Evolutionary conservation across 208 protist genomes (phyloP), one percentile per base, ranked within the genome.

Genomic region (Crithidia sp.): DNA sequence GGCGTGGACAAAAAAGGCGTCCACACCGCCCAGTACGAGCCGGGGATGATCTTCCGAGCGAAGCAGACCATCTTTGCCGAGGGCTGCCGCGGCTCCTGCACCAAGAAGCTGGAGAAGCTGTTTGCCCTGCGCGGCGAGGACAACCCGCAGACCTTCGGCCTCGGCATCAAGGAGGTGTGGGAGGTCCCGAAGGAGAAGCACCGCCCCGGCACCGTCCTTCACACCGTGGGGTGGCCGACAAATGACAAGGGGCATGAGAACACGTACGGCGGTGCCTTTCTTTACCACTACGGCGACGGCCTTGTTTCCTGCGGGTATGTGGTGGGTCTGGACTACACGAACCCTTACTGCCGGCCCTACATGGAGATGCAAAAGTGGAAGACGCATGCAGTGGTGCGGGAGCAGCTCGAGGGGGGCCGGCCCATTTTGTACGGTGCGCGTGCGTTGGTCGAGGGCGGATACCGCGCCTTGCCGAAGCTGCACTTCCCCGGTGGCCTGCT

Each of bases 91-190:
- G 98, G 98, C 55, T 97, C 89, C 17, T 90, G 98, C 72, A 98
- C 95, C 7, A 99, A 99, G 84, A 81, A 83, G 66, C 54, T 99
- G 4, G 91, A 97, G 76, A 84, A 86, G 54, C 87, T 88, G 54
- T 98, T 98, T 68, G 67, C 85, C 44, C 86, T 99, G 39, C 90
- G 95, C 63, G 72, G 83, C 7, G 79, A 87, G 36, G 71, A 71
- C 66, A 87, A 97, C 62, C 85, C 80, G 67, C 98, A 99, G 84
- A 98, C 95, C 7, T 99, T 97, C 85, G 98, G 97, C 59, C 83
- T 99, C 44, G 98, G 98, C 57, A 88, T 99, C 67, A 99, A 99
- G 80, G 90, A 99, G 87, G 69, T 99, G 2, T 99, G 98, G 98
- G 92, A 99, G 79, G 79, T 99, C 13, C 87, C 95, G 44, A 88